Evolutionary conservation across 2,329 filamentous ascomycete genomes (phyloP).

Genomic region (Penicillium thymicola): DNA sequence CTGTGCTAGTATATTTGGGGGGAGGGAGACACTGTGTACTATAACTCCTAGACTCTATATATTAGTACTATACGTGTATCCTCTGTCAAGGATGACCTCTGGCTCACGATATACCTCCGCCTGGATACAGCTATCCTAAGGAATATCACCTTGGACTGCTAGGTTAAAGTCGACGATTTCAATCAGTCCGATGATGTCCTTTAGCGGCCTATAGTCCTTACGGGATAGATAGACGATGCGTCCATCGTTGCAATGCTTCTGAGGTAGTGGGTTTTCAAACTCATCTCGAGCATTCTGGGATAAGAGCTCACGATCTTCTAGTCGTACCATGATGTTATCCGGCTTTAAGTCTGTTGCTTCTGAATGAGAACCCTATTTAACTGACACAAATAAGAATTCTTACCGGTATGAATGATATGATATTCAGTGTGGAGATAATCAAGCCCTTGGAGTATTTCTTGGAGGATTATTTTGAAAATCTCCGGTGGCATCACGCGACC

Average conservation of each 20-base stretch:
- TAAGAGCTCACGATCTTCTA: conserved; percentile 25
- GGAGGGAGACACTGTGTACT: conserved; percentile 13
- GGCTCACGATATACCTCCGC: conserved; percentile 37
- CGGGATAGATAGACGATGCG: conserved; percentile 35
- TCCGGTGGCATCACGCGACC: conserved; percentile 27
- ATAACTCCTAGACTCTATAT: conserved; percentile 40
- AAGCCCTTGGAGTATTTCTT: conserved; percentile 39
- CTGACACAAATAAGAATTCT: conserved; percentile 5
- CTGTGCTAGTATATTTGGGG: background rate
- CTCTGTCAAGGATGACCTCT: conserved; percentile 35
- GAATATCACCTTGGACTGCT: conserved; percentile 31
- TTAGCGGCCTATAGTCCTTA: conserved; percentile 28
- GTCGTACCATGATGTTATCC: conserved; percentile 41
- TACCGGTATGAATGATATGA: conserved; percentile 44
- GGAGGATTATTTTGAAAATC: conserved; percentile 34
- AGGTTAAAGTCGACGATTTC: conserved; percentile 37
- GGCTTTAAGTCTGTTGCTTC: conserved; percentile 39
- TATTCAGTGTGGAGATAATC: conserved; percentile 46
- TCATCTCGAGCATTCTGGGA: conserved; percentile 28
- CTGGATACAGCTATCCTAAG: conserved; percentile 45
- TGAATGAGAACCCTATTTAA: conserved; percentile 5
- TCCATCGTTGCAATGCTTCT: conserved; percentile 27
- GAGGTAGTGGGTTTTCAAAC: conserved; percentile 28
- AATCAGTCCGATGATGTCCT: conserved; percentile 22
- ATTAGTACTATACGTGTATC: conserved; percentile 37